A percentile compares a stretch with the other conserved stretches of the same genome.
Conservation (phyloP, 2,329 filamentous ascomycete species). For the Trichoderma arundinaceum region DNA sequence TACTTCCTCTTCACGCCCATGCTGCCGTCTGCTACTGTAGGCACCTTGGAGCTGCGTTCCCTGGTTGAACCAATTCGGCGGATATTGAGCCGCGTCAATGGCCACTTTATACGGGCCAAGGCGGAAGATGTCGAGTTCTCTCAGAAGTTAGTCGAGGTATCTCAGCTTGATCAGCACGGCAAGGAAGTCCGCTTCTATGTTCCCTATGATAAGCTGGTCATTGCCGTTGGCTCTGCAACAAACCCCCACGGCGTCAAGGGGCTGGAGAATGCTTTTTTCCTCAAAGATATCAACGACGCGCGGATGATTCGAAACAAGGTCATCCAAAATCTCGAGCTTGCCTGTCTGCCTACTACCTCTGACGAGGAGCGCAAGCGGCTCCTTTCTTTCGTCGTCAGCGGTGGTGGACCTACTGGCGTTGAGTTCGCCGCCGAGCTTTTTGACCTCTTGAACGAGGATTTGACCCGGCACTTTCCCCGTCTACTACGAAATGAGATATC, state of each 20-base stretch:
- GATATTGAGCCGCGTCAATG: slow-evolving; percentile 76
- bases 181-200: slow-evolving; percentile 86
- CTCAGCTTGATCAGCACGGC: slow-evolving; percentile 72
- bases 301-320: slow-evolving; percentile 87
- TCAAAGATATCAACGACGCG: slow-evolving; percentile 95
- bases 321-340: slow-evolving; percentile 85
- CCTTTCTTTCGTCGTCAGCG: slow-evolving; percentile 94
- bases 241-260: slow-evolving; percentile 97
- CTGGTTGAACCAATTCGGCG: slow-evolving; percentile 91
- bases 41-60: slow-evolving; percentile 87
- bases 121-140: slow-evolving; percentile 93
- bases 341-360: slow-evolving; percentile 88
- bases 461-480: slow-evolving; percentile 81
- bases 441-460: slow-evolving; percentile 94
- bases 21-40: slow-evolving; percentile 95
- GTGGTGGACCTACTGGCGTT: slow-evolving; percentile 93
- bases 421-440: slow-evolving; percentile 97
- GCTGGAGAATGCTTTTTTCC: slow-evolving; percentile 88
- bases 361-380: slow-evolving; percentile 87
- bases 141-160: slow-evolving; percentile 86
- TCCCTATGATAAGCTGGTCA: slow-evolving; percentile 94
- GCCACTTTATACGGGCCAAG: slow-evolving; percentile 86
- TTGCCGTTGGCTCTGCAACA: slow-evolving; percentile 89
- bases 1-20: slow-evolving; percentile 99
- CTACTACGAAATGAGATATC: slow-evolving; percentile 97